phyloP scores from a whole-genome alignment of 176 grass and related monocot genomes.

The Zoysia pacifica region DNA sequence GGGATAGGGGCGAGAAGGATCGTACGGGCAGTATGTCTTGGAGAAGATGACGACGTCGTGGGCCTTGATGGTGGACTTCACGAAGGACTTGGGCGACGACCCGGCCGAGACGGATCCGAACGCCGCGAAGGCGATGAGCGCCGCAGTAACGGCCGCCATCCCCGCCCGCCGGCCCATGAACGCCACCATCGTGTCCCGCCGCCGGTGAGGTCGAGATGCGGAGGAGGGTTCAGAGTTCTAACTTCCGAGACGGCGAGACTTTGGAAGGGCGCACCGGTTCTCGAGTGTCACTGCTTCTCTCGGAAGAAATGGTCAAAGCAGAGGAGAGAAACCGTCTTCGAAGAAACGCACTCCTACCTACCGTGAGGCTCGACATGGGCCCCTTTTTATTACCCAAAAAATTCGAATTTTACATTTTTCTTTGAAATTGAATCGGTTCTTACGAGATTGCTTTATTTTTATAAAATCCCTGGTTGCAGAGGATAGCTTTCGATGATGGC shows the following conservation, averaged over 20 bases:
- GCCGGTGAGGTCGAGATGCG: slow-evolving; percentile 23
- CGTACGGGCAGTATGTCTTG: slow-evolving; percentile 78
- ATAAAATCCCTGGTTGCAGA: too few relatives aligned
- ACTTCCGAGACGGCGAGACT: background rate
- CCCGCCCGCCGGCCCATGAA: slow-evolving; percentile 35
- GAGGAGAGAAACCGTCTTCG: too few relatives aligned
- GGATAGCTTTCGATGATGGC: slow-evolving; percentile 69
- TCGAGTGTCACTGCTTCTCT: background rate
- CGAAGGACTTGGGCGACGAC: slow-evolving; percentile 52
- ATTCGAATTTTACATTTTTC: too few relatives aligned
- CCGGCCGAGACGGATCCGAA: slow-evolving; percentile 43
- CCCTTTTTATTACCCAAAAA: too few relatives aligned
- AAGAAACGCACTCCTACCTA: too few relatives aligned
- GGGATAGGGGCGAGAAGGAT: background rate
- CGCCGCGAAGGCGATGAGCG: slow-evolving; percentile 46
- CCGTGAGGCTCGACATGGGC: too few relatives aligned
- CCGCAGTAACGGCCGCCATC: slow-evolving; percentile 22
- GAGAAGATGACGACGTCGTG: slow-evolving; percentile 85
- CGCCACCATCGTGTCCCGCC: slow-evolving; percentile 47
- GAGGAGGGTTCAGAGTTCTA: background rate
- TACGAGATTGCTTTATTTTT: too few relatives aligned
- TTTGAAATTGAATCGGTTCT: too few relatives aligned
- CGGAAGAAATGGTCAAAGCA: too few relatives aligned
- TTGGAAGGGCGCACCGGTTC: background rate
- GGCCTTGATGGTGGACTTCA: slow-evolving; percentile 58